These are phyloP conservation scores for Aspergillus caelatus DNA, from an alignment of 2,329 filamentous ascomycete genomes.

Conservation along the genomic window DNA sequence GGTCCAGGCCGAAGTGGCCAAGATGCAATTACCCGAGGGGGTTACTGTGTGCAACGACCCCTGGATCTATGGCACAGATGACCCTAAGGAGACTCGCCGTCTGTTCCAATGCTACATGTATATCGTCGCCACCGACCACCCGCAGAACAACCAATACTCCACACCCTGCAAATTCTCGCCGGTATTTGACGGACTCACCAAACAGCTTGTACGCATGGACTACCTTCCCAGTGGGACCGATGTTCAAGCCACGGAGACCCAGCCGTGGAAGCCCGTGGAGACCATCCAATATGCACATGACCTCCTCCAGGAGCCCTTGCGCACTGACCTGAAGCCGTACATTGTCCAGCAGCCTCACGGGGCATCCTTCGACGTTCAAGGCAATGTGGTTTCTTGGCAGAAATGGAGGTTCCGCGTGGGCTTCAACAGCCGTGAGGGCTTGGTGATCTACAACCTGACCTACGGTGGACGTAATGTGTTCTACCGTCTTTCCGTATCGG, in stretches of 20 bases:
- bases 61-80: conserved; percentile 68
- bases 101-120: conserved; percentile 48
- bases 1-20: conserved; percentile 62
- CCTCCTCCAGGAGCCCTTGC: conserved; percentile 62
- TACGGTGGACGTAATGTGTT: conserved; percentile 66
- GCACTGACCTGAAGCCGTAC: conserved; percentile 65
- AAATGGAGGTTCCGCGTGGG: conserved; percentile 66
- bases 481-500: conserved; percentile 67
- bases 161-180: conserved; percentile 42
- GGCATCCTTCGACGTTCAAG: conserved; percentile 62
- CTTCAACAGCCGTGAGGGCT: conserved; percentile 66
- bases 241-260: conserved; percentile 57
- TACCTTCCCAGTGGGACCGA: conserved; percentile 69
- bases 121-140: conserved; percentile 37
- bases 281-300: conserved; percentile 62
- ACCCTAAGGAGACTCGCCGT: conserved; percentile 41
- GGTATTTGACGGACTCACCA: conserved; percentile 60
- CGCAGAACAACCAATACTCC: conserved; percentile 42
- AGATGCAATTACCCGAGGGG: conserved; percentile 55
- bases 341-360: conserved; percentile 68
- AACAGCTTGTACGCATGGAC: conserved; percentile 70
- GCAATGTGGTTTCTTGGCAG: conserved; percentile 64
- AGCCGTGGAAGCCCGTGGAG: conserved; percentile 59
- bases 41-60: conserved; percentile 59
- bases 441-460: conserved; percentile 67